Evolutionary conservation across 1,139 yeast species (phyloP), one percentile per base, ranked within the genome.

Genomic region (Lodderomyces oxycetoniae): DNA sequence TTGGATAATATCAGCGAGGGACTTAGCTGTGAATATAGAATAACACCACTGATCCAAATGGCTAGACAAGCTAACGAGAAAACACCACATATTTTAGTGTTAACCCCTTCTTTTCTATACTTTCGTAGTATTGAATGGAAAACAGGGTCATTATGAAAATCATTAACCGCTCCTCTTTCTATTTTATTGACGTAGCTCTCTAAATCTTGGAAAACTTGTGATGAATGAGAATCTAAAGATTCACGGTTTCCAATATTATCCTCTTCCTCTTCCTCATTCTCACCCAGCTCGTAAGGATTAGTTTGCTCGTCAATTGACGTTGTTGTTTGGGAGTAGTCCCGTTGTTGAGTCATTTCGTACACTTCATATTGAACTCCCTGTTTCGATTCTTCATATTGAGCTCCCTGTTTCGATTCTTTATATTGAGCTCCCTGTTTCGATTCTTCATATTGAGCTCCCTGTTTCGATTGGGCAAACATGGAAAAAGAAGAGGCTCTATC

Each of bases 121-220:
- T 40, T 37, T 20, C 35, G 39, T 2, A 52, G 37, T 2, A 52
- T 52, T 4, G 47, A 32, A 28, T 61, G 67, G 40, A 59, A 63
- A 4, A 33, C 28, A 2, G 56, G 48, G 36, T 48, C 54, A 20
- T 47, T 43, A 31, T 52, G 44, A 46, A 63, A 63, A 32, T 52
- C 55, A 9, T 33, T 28, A 3, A 32, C 38, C 13, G 27, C 22
- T 35, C 22, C 26, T 36, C n/a, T 10, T 10, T 7, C 10, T 10
- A 14, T 10, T 12, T 10, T 10, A 6, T 26, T 7, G 14, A 50
- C 38, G 39, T 40, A 52, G 8, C 42, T 49, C 17, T 55, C 52
- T 24, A 62, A 50, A 21, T 54, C 56, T 7, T 59, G 59, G 40
- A 67, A 63, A 9, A 64, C 22, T 4, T 33, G 47, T 0, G 71